phyloP scores from a whole-genome alignment of 768 basidiomycete species.

The Termitomyces sp. region DNA sequence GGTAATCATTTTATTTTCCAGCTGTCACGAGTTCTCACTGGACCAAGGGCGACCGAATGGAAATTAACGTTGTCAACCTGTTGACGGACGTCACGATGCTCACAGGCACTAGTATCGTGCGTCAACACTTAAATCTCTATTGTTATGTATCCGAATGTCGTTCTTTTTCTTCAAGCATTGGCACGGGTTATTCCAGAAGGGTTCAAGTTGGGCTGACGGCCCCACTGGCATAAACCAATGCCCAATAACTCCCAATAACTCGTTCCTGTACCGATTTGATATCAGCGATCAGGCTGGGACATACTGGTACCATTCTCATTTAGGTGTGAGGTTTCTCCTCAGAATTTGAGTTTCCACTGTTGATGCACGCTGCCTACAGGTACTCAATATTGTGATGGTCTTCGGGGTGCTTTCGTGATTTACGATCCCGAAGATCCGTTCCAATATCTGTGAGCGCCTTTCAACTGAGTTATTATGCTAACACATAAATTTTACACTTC shows the following conservation, averaged over 20 bases:
- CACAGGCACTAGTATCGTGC: conserved; percentile 1
- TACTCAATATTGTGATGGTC: conserved; percentile 5
- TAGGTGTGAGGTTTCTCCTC: background rate
- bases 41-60: background rate
- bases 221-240: background rate
- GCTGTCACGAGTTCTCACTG: background rate
- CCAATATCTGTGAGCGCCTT: background rate
- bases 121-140: background rate
- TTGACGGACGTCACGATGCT: conserved; percentile 1
- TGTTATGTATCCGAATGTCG: background rate
- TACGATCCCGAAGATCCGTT: conserved; percentile 4
- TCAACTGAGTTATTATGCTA: no score
- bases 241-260: background rate
- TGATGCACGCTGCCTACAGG: background rate
- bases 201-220: conserved; percentile 1
- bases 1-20: background rate
- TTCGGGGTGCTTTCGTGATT: background rate
- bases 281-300: background rate
- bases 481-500: background rate
- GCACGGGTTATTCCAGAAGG: conserved; percentile 1
- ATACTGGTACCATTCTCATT: conserved; percentile 5
- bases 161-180: background rate
- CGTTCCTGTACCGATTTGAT: background rate
- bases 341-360: no score
- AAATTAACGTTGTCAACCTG: background rate